phyloP scores from a whole-genome alignment of 768 basidiomycete species.

The Collybia sordida region DNA sequence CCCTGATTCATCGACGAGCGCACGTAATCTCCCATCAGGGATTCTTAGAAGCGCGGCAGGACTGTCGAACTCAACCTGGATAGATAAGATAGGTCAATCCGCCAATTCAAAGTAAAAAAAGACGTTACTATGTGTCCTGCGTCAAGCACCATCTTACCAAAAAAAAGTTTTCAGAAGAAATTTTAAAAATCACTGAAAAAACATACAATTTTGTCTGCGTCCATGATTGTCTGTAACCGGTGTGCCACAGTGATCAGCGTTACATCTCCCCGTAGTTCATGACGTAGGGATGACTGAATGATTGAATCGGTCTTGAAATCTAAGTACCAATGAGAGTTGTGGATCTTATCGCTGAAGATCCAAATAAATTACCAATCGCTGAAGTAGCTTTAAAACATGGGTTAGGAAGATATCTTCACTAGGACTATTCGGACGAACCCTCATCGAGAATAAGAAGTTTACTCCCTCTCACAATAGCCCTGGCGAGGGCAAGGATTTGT shows the following conservation, averaged over 20 bases:
- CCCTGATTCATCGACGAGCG: constrained; percentile 59
- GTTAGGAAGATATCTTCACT: not conserved
- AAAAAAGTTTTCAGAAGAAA: not conserved
- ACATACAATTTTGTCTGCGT: constrained; percentile 57
- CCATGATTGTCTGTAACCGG: constrained; percentile 66
- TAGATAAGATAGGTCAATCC: not conserved
- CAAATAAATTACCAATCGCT: constrained; percentile 38
- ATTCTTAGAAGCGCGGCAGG: constrained; percentile 53
- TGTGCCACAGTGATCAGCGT: constrained; percentile 72
- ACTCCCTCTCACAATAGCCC: constrained; percentile 59
- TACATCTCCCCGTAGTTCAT: constrained; percentile 58
- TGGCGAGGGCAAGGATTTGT: constrained; percentile 66
- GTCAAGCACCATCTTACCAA: constrained; percentile 51
- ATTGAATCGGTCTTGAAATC: constrained; percentile 66
- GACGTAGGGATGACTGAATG: constrained; percentile 69
- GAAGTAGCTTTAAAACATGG: constrained; percentile 40
- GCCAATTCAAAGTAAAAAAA: constrained; percentile 14
- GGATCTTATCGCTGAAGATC: not conserved
- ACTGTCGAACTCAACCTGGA: constrained; percentile 51
- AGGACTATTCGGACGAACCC: constrained; percentile 35
- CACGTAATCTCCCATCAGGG: constrained; percentile 46
- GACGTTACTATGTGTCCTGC: constrained; percentile 49
- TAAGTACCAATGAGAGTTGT: constrained; percentile 9
- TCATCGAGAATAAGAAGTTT: constrained; percentile 64
- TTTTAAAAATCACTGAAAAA: constrained; percentile 6